phyloP scores from a whole-genome alignment of 108 stramenopile species.

The Hondaea fermentalgiana region DNA sequence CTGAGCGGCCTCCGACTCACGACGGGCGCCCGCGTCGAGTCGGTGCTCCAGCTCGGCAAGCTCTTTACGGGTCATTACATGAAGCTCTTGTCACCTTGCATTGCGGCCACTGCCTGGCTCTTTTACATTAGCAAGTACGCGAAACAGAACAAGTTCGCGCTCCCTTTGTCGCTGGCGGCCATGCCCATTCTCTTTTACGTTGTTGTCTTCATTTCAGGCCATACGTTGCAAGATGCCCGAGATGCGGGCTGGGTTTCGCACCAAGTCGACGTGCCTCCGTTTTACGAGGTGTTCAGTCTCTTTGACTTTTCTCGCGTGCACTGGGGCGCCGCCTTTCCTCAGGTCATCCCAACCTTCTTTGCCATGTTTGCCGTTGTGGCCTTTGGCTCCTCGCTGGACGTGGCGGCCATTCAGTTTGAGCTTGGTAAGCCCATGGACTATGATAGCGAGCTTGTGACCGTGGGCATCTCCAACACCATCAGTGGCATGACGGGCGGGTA shows the following conservation, averaged over 20 bases:
- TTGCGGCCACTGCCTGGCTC: slow-evolving; percentile 53
- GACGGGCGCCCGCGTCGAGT: slow-evolving; percentile 45
- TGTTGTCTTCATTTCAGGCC: not conserved
- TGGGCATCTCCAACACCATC: slow-evolving; percentile 78
- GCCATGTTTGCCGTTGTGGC: slow-evolving; percentile 91
- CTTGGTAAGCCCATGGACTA: slow-evolving; percentile 78
- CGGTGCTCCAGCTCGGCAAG: slow-evolving; percentile 54
- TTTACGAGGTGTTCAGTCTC: slow-evolving; percentile 25
- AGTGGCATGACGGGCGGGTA: slow-evolving; percentile 79
- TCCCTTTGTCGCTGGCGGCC: not conserved
- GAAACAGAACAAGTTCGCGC: slow-evolving; percentile 52
- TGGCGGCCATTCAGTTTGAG: slow-evolving; percentile 96
- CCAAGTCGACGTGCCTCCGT: not conserved
- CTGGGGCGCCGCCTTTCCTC: slow-evolving; percentile 57
- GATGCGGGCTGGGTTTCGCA: not conserved
- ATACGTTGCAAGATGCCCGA: not conserved
- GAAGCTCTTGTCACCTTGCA: slow-evolving; percentile 67
- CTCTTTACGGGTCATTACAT: slow-evolving; percentile 38
- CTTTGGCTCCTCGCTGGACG: slow-evolving; percentile 80
- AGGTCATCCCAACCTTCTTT: slow-evolving; percentile 54
- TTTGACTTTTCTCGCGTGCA: slow-evolving; percentile 22
- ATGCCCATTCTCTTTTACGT: slow-evolving; percentile 18
- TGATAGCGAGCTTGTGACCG: slow-evolving; percentile 77
- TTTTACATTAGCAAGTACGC: slow-evolving; percentile 64
- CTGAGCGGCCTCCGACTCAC: slow-evolving; percentile 75